Base-by-base conservation (phyloP, 148 eudicot species). In the Cornus suecica region DNA sequence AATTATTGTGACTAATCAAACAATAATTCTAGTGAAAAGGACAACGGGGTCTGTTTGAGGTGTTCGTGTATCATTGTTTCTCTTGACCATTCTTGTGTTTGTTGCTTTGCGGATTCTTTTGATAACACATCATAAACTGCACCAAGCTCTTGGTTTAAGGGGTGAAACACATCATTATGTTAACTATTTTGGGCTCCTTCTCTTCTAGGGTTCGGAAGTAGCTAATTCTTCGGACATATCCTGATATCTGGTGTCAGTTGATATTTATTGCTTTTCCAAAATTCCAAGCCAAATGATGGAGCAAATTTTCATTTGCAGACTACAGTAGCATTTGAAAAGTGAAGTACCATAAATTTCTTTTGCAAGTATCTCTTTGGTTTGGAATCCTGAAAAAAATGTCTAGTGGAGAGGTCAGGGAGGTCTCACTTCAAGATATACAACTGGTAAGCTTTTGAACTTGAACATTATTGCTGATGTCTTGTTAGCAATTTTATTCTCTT, bases 351-450 rank as follows among this genome's bases (percentile, higher is more conserved):
- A 37, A 27, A 15, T 73, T 41, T 60, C 32, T 26, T 28, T 73
- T 48, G 25, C 54, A 16, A 75, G 83, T 71, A 66, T 27, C 24
- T 65, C 26, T 60, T 68, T 56, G 28, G 51, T 61, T 78, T 60
- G 9, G 69, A 25, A 9, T 66, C 56, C 20, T 24, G 34, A 48
- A 65, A 64, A 79, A 82, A 75, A 92, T 92, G 97, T 88, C 94
- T n/a, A 80, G 84, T 68, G 94, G 87, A 80, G 97, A 87, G 65
- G 87, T 77, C 56, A 82, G 86, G 81, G 87, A 84, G 75, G 87
- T 90, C 66, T 88, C 92, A 45, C 79, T 84, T 71, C 84, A 88
- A 79, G 91, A 92, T 74, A 83, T 92, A 75, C 92, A 92, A 77
- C 62, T 84, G 89, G 97, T 92, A 83, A 82, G 90, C 77, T 76